Conservation (phyloP, 1,284 basidiomycete species). For the Boletellus deceptivus region DNA sequence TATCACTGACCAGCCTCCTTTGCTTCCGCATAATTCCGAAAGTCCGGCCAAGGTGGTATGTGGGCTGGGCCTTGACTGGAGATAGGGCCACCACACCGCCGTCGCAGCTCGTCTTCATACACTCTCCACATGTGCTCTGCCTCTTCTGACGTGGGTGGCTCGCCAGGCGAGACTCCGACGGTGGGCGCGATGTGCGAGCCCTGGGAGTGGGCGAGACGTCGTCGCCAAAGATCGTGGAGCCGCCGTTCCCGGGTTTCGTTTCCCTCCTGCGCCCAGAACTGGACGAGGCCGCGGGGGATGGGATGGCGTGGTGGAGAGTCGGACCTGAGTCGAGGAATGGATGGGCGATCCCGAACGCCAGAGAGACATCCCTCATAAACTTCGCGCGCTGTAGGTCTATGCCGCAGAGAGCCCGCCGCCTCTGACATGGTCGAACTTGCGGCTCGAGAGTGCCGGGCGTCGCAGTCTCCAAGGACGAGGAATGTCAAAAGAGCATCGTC, state of each 20-base stretch:
- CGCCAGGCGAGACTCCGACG: conserved; percentile 17
- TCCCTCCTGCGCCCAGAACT: conserved; percentile 66
- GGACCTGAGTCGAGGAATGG: conserved; percentile 57
- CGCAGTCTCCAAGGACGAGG: conserved; percentile 11
- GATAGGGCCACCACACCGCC: conserved; percentile 53
- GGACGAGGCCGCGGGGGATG: conserved; percentile 50
- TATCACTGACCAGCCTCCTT: conserved; percentile 72
- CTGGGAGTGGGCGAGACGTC: conserved; percentile 37
- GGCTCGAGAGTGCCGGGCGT: conserved; percentile 13
- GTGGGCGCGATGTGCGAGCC: conserved; percentile 28
- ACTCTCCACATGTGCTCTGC: conserved; percentile 66
- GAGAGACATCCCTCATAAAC: conserved; percentile 51
- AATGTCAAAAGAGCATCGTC: conserved; percentile 32
- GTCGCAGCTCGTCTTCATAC: conserved; percentile 79
- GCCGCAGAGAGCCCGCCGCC: conserved; percentile 17
- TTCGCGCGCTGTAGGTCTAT: conserved; percentile 40
- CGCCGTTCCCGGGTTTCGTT: conserved; percentile 55
- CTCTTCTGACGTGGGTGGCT: conserved; percentile 59
- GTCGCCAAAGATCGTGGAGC: conserved; percentile 60
- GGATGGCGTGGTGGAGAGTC: conserved; percentile 44
- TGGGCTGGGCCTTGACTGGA: conserved; percentile 44
- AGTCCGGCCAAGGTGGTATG: conserved; percentile 72
- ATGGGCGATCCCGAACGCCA: conserved; percentile 52
- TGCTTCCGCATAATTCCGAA: conserved; percentile 70
- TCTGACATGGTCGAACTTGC: conserved; percentile 27